These are phyloP conservation scores for Bipolaris victoriae DNA, from an alignment of 2,329 filamentous ascomycete species.

Conservation along the genomic window DNA sequence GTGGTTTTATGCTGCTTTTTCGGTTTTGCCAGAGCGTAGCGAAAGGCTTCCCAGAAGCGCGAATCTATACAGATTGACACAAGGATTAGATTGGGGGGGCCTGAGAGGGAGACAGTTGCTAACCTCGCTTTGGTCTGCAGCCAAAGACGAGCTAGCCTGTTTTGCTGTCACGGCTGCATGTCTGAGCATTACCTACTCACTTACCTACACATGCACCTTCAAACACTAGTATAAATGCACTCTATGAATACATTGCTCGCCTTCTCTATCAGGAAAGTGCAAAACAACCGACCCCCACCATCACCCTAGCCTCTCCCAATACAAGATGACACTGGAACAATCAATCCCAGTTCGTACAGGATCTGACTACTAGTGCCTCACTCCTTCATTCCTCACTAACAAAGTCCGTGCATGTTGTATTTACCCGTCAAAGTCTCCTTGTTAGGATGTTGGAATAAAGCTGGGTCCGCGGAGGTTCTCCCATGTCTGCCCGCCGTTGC, in stretches of 20 bases:
- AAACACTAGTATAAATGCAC: background rate
- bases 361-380: background rate
- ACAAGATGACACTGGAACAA: background rate
- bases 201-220: background rate
- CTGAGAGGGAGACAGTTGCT: background rate
- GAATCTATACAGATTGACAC: background rate
- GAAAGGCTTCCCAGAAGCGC: slow-evolving; percentile 1
- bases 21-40: slow-evolving; percentile 7
- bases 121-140: background rate
- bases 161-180: background rate
- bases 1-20: slow-evolving; percentile 10
- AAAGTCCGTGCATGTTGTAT: background rate
- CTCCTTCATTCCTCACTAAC: background rate
- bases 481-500: slow-evolving; percentile 9
- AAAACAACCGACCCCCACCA: background rate
- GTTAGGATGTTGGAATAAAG: slow-evolving; percentile 7
- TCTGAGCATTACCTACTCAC: background rate
- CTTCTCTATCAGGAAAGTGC: background rate
- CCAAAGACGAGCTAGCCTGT: background rate
- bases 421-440: background rate
- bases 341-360: too few species aligned
- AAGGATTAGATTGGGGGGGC: background rate
- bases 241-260: background rate
- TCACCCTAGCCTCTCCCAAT: background rate
- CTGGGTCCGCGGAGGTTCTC: background rate